Conservation (phyloP, 2,329 filamentous ascomycete genomes). For the Alternaria angustiovoidea region DNA sequence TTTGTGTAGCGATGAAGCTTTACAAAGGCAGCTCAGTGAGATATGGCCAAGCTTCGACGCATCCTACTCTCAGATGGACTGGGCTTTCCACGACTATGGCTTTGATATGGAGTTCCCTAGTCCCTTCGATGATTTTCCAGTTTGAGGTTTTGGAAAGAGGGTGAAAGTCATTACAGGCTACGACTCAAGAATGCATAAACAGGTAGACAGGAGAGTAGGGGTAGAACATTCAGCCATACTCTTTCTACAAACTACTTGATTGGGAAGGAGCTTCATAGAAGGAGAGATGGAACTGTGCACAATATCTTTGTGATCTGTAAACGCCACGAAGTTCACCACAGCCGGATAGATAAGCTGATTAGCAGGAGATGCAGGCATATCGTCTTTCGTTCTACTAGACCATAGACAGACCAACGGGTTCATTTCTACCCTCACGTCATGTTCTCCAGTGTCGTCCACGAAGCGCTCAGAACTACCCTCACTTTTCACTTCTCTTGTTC, state of each 20-base stretch:
- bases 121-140: neutral
- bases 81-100: constrained; percentile 8
- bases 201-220: neutral
- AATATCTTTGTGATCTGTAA: neutral
- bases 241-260: neutral
- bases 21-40: constrained; percentile 8
- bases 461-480: too few relatives aligned
- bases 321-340: neutral
- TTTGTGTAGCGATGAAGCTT: neutral
- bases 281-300: neutral
- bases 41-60: constrained; percentile 10
- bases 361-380: neutral
- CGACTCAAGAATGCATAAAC: neutral
- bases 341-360: neutral
- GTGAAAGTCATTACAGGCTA: neutral
- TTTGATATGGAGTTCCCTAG: constrained; percentile 1
- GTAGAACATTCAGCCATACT: neutral
- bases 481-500: too few relatives aligned
- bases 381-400: neutral
- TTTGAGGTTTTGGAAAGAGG: neutral
- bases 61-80: constrained; percentile 8
- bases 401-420: neutral
- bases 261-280: neutral
- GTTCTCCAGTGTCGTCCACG: too few relatives aligned
- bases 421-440: too few relatives aligned